Evolutionary conservation across 1,284 basidiomycete genomes (phyloP).

Genomic region (Apiotrichum laibachii): DNA sequence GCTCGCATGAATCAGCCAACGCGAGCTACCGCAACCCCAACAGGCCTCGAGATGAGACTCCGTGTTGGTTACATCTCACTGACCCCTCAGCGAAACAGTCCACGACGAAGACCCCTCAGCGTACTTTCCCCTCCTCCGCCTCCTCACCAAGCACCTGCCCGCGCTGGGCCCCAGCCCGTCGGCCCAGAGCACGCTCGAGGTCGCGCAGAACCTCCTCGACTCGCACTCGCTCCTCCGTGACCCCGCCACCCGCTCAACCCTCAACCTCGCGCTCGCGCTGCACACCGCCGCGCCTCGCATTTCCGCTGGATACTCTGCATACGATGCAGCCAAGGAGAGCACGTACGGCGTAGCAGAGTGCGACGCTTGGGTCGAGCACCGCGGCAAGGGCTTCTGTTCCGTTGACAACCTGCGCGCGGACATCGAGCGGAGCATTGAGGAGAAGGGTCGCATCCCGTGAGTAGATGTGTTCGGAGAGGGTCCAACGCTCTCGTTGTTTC

Average conservation of each 20-base stretch:
- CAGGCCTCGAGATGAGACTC: neutral
- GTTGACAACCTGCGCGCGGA: conserved; percentile 62
- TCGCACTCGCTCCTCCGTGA: conserved; percentile 28
- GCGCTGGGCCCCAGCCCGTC: conserved; percentile 18
- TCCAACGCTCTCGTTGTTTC: neutral
- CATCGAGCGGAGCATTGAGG: conserved; percentile 57
- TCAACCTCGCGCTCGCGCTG: conserved; percentile 48
- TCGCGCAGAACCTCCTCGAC: conserved; percentile 28
- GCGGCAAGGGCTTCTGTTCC: conserved; percentile 71
- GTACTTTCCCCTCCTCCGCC: conserved; percentile 68
- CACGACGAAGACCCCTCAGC: conserved; percentile 63
- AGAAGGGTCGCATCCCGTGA: conserved; percentile 30
- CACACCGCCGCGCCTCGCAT: conserved; percentile 45
- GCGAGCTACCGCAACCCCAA: too few relatives aligned
- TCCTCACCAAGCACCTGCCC: conserved; percentile 57
- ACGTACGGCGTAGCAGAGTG: conserved; percentile 59
- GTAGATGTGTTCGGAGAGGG: conserved; percentile 5
- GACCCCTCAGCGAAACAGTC: conserved; percentile 57
- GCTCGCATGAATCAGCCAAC: neutral
- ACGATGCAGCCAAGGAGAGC: conserved; percentile 53
- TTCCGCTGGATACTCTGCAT: conserved; percentile 44
- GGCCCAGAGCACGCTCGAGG: conserved; percentile 29
- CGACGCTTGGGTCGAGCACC: conserved; percentile 84
- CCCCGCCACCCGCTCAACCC: conserved; percentile 51
- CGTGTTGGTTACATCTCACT: conserved; percentile 13